Conservation (phyloP, 768 basidiomycete species). For the Suillus discolor region DNA sequence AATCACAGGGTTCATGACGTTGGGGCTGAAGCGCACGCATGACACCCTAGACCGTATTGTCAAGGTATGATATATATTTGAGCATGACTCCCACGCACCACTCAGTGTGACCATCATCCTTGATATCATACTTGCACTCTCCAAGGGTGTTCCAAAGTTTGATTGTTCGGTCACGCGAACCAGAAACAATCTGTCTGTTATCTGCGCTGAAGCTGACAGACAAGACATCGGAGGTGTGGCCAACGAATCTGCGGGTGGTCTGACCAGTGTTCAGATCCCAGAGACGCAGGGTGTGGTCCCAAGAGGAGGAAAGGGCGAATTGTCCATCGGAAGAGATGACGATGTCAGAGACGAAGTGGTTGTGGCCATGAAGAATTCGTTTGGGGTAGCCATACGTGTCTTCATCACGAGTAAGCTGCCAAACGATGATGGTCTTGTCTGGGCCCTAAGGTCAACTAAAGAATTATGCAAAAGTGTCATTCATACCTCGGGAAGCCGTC, state of each 20-base stretch:
- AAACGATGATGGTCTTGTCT: conserved; percentile 99
- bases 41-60: conserved; percentile 71
- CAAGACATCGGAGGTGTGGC: conserved; percentile 96
- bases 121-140: conserved; percentile 99
- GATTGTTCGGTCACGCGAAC: conserved; percentile 95
- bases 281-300: conserved; percentile 99
- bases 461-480: conserved; percentile 12
- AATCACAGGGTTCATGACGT: conserved; percentile 95
- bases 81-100: conserved; percentile 50
- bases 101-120: conserved; percentile 97
- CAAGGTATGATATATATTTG: background rate
- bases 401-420: conserved; percentile 95
- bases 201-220: conserved; percentile 99
- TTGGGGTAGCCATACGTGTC: conserved; percentile 95
- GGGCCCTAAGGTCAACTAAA: conserved; percentile 32
- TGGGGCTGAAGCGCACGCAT: conserved; percentile 99
- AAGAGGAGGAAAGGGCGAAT: conserved; percentile 98
- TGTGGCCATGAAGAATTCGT: conserved; percentile 96
- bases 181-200: conserved; percentile 99
- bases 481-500: conserved; percentile 93
- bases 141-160: conserved; percentile 99
- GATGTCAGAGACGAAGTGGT: conserved; percentile 98
- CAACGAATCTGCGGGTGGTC: conserved; percentile 97
- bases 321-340: conserved; percentile 99
- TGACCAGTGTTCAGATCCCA: conserved; percentile 99